A percentile compares a stretch with the other conserved stretches of the same genome.
Conservation (phyloP, 371 early-diverging fungal genomes). For the Mortierella sp. region DNA sequence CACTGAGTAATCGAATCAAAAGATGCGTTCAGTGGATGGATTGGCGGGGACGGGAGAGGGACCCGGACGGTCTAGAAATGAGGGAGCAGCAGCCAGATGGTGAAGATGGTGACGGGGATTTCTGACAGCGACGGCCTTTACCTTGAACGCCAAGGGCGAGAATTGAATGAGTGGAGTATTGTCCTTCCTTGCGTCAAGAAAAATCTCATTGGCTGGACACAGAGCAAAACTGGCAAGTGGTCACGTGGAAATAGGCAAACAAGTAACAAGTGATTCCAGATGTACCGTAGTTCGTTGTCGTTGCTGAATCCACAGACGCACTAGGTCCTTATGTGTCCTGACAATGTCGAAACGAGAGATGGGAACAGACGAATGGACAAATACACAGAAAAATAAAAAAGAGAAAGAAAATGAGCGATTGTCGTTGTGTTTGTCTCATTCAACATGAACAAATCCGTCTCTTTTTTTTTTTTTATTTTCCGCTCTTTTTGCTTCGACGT, state of each 20-base stretch:
- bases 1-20: no score
- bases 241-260: not conserved
- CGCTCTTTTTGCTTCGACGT: not conserved
- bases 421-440: not conserved
- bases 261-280: not conserved
- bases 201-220: no score
- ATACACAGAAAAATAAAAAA: not conserved
- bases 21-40: not conserved
- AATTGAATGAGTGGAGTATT: not conserved
- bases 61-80: no score
- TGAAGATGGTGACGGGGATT: not conserved
- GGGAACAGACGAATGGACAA: not conserved
- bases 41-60: no score
- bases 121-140: not conserved
- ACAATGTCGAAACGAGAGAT: not conserved
- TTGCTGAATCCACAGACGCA: not conserved
- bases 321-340: not conserved
- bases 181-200: no score
- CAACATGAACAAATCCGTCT: no score
- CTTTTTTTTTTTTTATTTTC: not conserved
- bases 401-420: not conserved
- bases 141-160: no score
- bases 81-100: not conserved
- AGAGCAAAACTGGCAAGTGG: no score
- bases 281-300: not conserved